phyloP scores from a whole-genome alignment of 768 basidiomycete genomes.

The Chalciporus chontae region DNA sequence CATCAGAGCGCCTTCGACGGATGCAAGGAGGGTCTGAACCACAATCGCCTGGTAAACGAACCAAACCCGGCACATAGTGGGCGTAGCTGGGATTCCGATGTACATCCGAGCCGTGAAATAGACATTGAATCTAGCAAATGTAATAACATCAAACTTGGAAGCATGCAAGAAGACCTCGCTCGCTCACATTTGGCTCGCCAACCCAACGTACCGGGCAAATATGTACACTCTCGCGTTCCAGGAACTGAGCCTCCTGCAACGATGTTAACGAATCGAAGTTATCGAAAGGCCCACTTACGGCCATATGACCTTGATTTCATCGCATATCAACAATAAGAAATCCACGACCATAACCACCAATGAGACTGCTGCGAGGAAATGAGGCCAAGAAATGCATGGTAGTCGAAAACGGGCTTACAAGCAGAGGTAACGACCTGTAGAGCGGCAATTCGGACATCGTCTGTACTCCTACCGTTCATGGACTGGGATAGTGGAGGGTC shows the following conservation, averaged over 20 bases:
- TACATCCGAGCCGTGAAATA: conserved; percentile 19
- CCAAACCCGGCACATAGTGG: conserved; percentile 15
- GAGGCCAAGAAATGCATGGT: too few species aligned
- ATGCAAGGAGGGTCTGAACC: conserved; percentile 11
- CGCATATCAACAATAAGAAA: conserved; percentile 5
- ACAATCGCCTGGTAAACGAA: conserved; percentile 12
- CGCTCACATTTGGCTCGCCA: conserved; percentile 21
- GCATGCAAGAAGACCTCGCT: background rate
- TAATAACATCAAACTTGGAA: background rate
- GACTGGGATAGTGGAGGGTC: too few species aligned
- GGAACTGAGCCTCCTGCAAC: conserved; percentile 5
- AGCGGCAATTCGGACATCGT: background rate
- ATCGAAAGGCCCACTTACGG: conserved; percentile 5
- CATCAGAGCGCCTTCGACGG: conserved; percentile 16
- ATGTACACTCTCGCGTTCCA: conserved; percentile 12
- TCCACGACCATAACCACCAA: conserved; percentile 13
- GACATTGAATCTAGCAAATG: conserved; percentile 18
- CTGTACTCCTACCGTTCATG: too few species aligned
- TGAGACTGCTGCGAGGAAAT: background rate
- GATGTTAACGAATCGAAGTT: background rate
- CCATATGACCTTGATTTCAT: conserved; percentile 18
- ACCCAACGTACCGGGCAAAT: conserved; percentile 15
- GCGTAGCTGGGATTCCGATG: conserved; percentile 2
- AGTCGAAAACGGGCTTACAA: background rate
- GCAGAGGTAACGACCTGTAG: background rate